Conservation (phyloP, 1,284 basidiomycete species). For the Phylloboletellus chloephorus region DNA sequence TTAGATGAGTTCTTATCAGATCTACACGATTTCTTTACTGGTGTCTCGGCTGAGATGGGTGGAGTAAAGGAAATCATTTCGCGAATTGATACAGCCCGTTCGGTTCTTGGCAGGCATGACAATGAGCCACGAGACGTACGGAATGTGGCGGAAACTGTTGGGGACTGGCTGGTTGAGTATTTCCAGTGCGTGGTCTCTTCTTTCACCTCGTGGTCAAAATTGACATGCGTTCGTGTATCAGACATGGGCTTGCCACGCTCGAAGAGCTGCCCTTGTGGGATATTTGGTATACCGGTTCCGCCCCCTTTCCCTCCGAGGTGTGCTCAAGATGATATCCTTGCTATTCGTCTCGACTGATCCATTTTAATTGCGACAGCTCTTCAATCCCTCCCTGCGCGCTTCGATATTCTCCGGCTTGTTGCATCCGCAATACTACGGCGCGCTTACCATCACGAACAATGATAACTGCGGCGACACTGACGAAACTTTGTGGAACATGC, state of each 20-base stretch:
- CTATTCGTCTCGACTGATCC: slow-evolving; percentile 11
- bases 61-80: slow-evolving; percentile 36
- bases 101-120: slow-evolving; percentile 22
- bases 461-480: slow-evolving; percentile 21
- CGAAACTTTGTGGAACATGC: slow-evolving; percentile 43
- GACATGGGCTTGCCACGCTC: slow-evolving; percentile 39
- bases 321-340: background rate
- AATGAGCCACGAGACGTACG: slow-evolving; percentile 4
- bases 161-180: slow-evolving; percentile 47
- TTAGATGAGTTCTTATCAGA: slow-evolving; percentile 37
- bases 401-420: slow-evolving; percentile 56
- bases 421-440: slow-evolving; percentile 48
- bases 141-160: slow-evolving; percentile 26
- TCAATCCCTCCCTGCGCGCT: slow-evolving; percentile 63
- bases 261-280: slow-evolving; percentile 56
- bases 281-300: slow-evolving; percentile 63
- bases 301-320: slow-evolving; percentile 63
- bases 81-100: slow-evolving; percentile 30
- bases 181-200: slow-evolving; percentile 39
- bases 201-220: background rate
- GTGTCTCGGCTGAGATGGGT: slow-evolving; percentile 17
- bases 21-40: slow-evolving; percentile 37
- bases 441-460: slow-evolving; percentile 6
- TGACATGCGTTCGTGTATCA: slow-evolving; percentile 22
- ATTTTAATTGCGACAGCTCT: slow-evolving; percentile 37